Evolutionary conservation across 129 eudicot species (phyloP).

Genomic region (Helianthus tuberosus): DNA sequence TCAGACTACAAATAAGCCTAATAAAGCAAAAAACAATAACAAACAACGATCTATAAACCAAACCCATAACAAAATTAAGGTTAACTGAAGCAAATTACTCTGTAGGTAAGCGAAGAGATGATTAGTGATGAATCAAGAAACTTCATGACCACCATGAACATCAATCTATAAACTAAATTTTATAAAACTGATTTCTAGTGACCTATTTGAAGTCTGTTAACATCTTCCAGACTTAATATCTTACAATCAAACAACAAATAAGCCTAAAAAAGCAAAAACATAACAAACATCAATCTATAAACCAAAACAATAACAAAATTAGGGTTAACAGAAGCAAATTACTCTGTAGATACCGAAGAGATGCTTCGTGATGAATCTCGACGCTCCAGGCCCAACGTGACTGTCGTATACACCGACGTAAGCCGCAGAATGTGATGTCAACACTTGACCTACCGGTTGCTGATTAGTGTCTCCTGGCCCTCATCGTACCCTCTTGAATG

Average conservation of each 20-base stretch:
- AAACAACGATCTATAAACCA: not conserved
- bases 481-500: too few relatives aligned
- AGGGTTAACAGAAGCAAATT: constrained; percentile 17
- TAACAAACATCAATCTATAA: not conserved
- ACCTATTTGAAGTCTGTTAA: not conserved
- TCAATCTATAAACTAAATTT: too few relatives aligned
- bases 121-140: constrained; percentile 54
- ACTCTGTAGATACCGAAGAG: too few relatives aligned
- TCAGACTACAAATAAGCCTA: not conserved
- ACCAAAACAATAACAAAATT: not conserved
- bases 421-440: too few relatives aligned
- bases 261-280: not conserved
- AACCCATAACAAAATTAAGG: constrained; percentile 14
- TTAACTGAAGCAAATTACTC: constrained; percentile 24
- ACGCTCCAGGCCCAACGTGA: too few relatives aligned
- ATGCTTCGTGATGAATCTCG: too few relatives aligned
- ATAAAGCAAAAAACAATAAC: not conserved
- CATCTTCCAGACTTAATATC: not conserved
- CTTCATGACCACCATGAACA: constrained; percentile 67
- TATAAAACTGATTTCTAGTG: too few relatives aligned
- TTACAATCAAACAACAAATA: not conserved
- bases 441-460: too few relatives aligned
- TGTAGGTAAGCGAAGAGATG: constrained; percentile 56
- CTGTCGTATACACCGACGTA: too few relatives aligned
- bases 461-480: too few relatives aligned